Base-by-base conservation (phyloP, 805 yeast genomes). In the Barnettozyma sp. region DNA sequence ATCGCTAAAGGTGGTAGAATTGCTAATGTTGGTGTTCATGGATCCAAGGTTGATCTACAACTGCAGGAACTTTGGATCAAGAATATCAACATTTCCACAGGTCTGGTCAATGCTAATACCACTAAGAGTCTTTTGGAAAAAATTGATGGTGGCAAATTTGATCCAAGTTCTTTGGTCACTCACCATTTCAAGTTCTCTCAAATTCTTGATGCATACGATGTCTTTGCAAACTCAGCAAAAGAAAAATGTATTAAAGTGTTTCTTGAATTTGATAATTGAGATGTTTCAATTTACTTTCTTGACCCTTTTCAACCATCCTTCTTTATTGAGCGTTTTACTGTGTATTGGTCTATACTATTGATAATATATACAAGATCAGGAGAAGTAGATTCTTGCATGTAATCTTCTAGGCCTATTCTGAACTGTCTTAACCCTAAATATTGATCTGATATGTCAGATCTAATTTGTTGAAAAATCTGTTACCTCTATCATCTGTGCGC, bases 11-110 rank as follows among this genome's bases (percentile, higher is more conserved):
- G 82, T 40, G 83, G 82, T 19, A 66, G 78, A 40, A 69, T 71
- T 44, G 82, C 81, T 19, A 80, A 77, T 53, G 76, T 77, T 27
- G 83, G 83, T 44, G 73, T 68, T 28, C 73, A 68, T 35, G 73
- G 73, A 33, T 44, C 48, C 19, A 52, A 59, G 28, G 71, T 65
- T 22, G 64, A 62, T 26, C 52, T 68, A 39, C 61, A 60, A 29
- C 44, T 68, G 30, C 68, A 68, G 47, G 65, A 66, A 6, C 46
- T 68, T 18, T 68, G 72, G 72, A 66, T 65, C 39, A 59, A 66
- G 41, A 67, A 68, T 30, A 48, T 67, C 36, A 52, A 52, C 8
- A 63, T 70, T 29, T 46, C 70, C 6, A 68, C 74, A n/a, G 76
- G 75, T 26, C 53, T 70, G 44, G 75, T 70, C 22, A 66, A 68